These are phyloP conservation scores for Daldinia eschscholtzii DNA, from an alignment of 2,329 filamentous ascomycete genomes.

Conservation along the genomic window DNA sequence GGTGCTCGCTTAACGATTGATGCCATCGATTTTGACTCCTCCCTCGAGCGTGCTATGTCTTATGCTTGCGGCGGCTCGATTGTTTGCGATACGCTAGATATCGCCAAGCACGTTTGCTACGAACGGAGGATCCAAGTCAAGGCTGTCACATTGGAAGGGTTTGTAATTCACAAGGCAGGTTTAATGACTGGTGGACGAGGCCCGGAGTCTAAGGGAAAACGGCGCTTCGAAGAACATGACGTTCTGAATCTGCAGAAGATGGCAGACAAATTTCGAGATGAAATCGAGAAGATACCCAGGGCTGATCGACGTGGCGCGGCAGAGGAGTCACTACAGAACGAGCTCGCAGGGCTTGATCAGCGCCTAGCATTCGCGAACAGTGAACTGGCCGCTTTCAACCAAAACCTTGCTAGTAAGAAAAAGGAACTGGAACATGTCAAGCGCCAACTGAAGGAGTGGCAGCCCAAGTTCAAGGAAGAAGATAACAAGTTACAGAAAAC, in stretches of 20 bases:
- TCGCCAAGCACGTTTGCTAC: slow-evolving; percentile 92
- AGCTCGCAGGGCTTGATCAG: slow-evolving; percentile 83
- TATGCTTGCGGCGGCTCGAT: slow-evolving; percentile 96
- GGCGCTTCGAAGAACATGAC: slow-evolving; percentile 90
- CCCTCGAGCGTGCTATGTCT: slow-evolving; percentile 90
- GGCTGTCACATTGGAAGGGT: slow-evolving; percentile 94
- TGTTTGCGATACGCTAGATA: slow-evolving; percentile 87
- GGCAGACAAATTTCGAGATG: slow-evolving; percentile 79
- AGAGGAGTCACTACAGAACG: slow-evolving; percentile 84
- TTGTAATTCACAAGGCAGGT: slow-evolving; percentile 95
- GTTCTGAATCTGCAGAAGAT: slow-evolving; percentile 85
- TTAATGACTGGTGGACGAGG: slow-evolving; percentile 96
- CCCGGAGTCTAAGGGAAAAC: slow-evolving; percentile 78
- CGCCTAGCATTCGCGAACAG: slow-evolving; percentile 77
- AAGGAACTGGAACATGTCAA: slow-evolving; percentile 82
- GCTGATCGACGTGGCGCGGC: slow-evolving; percentile 79
- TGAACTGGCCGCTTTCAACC: slow-evolving; percentile 82
- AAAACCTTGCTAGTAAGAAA: slow-evolving; percentile 86
- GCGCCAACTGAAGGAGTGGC: slow-evolving; percentile 78
- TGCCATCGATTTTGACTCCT: slow-evolving; percentile 91
- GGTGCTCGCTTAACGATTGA: slow-evolving; percentile 92
- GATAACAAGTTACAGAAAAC: slow-evolving; percentile 73
- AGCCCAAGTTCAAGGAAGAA: slow-evolving; percentile 83
- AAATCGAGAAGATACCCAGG: slow-evolving; percentile 84
- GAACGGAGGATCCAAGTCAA: slow-evolving; percentile 88